phyloP scores from a whole-genome alignment of 2,329 filamentous ascomycete species.

The Fusarium annulatum region DNA sequence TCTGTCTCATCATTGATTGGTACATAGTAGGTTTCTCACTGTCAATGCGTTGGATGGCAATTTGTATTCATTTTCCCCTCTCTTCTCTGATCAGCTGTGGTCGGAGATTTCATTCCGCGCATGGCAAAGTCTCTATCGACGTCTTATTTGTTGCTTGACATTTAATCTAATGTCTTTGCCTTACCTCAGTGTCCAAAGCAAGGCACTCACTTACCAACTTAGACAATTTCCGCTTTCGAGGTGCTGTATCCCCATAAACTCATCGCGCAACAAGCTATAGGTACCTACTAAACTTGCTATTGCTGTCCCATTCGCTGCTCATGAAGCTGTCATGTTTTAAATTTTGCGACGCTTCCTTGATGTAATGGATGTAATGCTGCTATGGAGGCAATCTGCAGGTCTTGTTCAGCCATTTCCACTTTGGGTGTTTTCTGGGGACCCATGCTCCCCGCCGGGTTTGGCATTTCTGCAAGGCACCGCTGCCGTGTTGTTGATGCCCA shows the following conservation, averaged over 20 bases:
- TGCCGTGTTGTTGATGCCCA: slow-evolving; percentile 2
- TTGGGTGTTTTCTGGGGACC: not conserved
- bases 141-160: not conserved
- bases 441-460: not conserved
- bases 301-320: not conserved
- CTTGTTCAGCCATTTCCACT: slow-evolving; percentile 23
- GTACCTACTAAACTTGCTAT: not conserved
- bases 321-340: not conserved
- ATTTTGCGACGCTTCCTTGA: slow-evolving; percentile 10
- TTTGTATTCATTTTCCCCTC: not conserved
- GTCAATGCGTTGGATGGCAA: not conserved
- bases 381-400: slow-evolving; percentile 7
- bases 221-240: not conserved
- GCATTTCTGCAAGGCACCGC: slow-evolving; percentile 16
- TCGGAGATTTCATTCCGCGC: slow-evolving; percentile 2
- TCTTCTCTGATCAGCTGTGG: not conserved
- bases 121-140: not conserved
- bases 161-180: not conserved
- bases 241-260: not conserved
- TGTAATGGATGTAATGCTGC: slow-evolving; percentile 32
- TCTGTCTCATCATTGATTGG: not conserved
- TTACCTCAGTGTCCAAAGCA: not conserved
- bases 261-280: not conserved
- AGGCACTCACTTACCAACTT: not conserved
- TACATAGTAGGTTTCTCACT: not conserved